These are phyloP conservation scores for Ambrosiella xylebori DNA, from an alignment of 2,329 filamentous ascomycete genomes.

Conservation along the genomic window DNA sequence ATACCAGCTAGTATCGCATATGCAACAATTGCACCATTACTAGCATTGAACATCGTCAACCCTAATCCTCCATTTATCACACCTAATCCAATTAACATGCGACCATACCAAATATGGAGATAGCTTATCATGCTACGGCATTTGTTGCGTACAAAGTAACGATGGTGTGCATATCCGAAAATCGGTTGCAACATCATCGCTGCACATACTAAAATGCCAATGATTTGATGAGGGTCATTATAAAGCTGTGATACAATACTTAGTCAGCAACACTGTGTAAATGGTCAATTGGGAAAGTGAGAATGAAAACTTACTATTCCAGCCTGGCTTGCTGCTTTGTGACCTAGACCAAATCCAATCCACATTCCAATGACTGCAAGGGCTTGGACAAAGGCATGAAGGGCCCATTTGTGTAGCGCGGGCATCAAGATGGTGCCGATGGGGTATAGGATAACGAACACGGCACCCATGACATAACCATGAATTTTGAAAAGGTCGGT, in stretches of 20 bases:
- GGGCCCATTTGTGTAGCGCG: constrained; percentile 35
- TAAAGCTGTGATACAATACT: constrained; percentile 22
- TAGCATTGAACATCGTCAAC: constrained; percentile 29
- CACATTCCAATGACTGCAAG: constrained; percentile 40
- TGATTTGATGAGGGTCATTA: constrained; percentile 32
- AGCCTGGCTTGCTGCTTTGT: constrained; percentile 27
- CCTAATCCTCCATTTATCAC: constrained; percentile 48
- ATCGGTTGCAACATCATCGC: constrained; percentile 40
- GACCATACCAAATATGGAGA: constrained; percentile 45
- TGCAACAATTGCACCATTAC: constrained; percentile 28
- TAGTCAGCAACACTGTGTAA: constrained; percentile 1
- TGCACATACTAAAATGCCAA: constrained; percentile 37
- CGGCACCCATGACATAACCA: constrained; percentile 43
- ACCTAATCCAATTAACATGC: constrained; percentile 38
- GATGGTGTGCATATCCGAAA: constrained; percentile 41
- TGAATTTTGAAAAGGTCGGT: constrained; percentile 26
- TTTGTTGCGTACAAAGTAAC: constrained; percentile 30
- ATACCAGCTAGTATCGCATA: constrained; percentile 39
- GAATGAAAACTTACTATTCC: constrained; percentile 24
- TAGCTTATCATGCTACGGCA: constrained; percentile 34
- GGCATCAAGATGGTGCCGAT: constrained; percentile 44
- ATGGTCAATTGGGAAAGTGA: constrained; percentile 9
- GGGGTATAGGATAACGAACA: constrained; percentile 42
- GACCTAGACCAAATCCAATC: constrained; percentile 40
- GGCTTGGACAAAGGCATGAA: constrained; percentile 41